Evolutionary conservation across 192 early-diverging fungal species (phyloP).

Genomic region (Gaertneriomyces sp.): DNA sequence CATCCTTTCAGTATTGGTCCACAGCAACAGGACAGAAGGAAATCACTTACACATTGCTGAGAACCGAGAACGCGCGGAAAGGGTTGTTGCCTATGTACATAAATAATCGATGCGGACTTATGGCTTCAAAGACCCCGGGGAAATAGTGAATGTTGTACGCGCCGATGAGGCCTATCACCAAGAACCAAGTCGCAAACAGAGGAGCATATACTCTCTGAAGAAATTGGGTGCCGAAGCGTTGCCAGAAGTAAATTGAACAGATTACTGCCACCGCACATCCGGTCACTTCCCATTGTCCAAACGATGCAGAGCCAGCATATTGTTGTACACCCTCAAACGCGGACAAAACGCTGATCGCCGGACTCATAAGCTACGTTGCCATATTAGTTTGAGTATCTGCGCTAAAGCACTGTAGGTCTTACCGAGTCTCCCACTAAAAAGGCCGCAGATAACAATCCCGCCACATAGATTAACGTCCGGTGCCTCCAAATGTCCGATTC

Average conservation of each 20-base stretch:
- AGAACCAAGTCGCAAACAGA: conserved; percentile 47
- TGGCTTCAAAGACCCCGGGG: conserved; percentile 35
- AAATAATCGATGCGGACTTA: conserved; percentile 44
- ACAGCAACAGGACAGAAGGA: neutral
- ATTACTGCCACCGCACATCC: conserved; percentile 36
- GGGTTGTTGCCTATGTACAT: conserved; percentile 32
- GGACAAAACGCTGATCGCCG: conserved; percentile 38
- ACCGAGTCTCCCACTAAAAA: conserved; percentile 45
- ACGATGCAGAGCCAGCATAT: conserved; percentile 24
- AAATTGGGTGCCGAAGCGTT: conserved; percentile 49
- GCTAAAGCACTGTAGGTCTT: conserved; percentile 6
- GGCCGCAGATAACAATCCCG: conserved; percentile 36
- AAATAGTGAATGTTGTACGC: conserved; percentile 47
- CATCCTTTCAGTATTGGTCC: too few species aligned
- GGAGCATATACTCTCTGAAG: conserved; percentile 40
- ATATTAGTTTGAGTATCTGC: conserved; percentile 13
- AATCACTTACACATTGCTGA: conserved; percentile 42
- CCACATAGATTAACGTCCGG: conserved; percentile 21
- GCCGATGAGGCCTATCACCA: conserved; percentile 41
- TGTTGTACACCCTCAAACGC: conserved; percentile 37
- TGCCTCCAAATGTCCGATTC: conserved; percentile 29
- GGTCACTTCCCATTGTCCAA: conserved; percentile 11
- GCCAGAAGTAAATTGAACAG: conserved; percentile 40
- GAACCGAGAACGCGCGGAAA: conserved; percentile 20
- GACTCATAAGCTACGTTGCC: conserved; percentile 30